Percentiles rank a stretch among this genome's conserved stretches.
These are phyloP conservation scores for Erigeron philadelphicus DNA, from an alignment of 140 eudicot species.

Conservation along the genomic window DNA sequence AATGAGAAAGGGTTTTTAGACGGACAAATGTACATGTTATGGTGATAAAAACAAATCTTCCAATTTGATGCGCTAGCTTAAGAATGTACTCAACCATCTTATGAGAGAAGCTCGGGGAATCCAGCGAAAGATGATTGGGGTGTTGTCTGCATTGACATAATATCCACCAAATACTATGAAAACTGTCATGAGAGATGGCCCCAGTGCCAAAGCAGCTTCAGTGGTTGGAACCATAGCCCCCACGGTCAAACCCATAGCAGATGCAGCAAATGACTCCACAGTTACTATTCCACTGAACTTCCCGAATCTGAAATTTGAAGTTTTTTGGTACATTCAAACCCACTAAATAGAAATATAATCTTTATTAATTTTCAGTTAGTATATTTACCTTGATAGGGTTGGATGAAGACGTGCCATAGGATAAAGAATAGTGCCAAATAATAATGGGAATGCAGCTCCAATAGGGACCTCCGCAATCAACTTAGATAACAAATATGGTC, in stretches of 20 bases:
- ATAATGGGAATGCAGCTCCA: constrained; percentile 89
- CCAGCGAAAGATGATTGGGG: constrained; percentile 93
- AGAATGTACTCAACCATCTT: constrained; percentile 59
- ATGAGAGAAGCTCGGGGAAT: constrained; percentile 92
- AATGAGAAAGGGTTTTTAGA: constrained; percentile 17
- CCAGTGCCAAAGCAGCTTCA: constrained; percentile 96
- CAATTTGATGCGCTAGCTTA: neutral
- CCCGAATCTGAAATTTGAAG: constrained; percentile 55
- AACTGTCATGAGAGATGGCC: constrained; percentile 97
- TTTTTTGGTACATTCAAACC: constrained; percentile 2
- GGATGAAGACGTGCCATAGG: constrained; percentile 99
- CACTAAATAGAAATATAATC: neutral
- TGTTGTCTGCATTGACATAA: constrained; percentile 87
- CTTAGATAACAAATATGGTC: constrained; percentile 87
- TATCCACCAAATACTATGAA: constrained; percentile 95
- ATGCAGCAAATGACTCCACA: constrained; percentile 87
- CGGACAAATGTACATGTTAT: neutral
- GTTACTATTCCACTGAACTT: constrained; percentile 89
- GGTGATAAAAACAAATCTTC: neutral
- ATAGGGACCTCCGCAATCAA: constrained; percentile 86
- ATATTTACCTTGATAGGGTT: constrained; percentile 58
- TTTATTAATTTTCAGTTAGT: neutral
- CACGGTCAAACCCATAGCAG: constrained; percentile 98
- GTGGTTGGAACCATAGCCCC: constrained; percentile 98
- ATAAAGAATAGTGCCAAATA: constrained; percentile 83